These are phyloP conservation scores for Claviceps purpurea DNA, from an alignment of 2,329 filamentous ascomycete species.

Conservation along the genomic window DNA sequence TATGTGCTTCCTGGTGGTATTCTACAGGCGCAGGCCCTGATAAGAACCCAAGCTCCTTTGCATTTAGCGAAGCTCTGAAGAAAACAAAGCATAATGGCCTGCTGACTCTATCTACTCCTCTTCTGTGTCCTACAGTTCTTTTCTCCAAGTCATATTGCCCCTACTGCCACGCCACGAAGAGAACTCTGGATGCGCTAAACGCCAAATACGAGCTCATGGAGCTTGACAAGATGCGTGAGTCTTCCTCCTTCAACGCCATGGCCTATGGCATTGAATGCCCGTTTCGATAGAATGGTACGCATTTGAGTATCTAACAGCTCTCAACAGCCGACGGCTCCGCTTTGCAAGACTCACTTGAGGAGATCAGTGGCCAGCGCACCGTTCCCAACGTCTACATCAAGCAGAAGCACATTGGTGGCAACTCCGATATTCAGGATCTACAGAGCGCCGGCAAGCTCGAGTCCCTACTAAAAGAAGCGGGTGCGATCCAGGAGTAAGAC, in stretches of 20 bases:
- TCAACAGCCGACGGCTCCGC: slow-evolving; percentile 61
- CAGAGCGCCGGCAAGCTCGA: slow-evolving; percentile 30
- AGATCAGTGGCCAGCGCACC: slow-evolving; percentile 71
- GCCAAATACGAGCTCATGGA: slow-evolving; percentile 68
- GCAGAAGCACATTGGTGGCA: slow-evolving; percentile 87
- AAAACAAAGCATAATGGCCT: not conserved
- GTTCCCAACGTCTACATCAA: slow-evolving; percentile 94
- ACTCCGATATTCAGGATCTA: slow-evolving; percentile 66
- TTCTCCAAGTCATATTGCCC: slow-evolving; percentile 98
- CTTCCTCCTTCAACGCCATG: slow-evolving; percentile 22
- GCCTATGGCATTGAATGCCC: too few relatives aligned
- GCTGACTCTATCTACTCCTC: not conserved
- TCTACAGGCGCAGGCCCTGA: too few relatives aligned
- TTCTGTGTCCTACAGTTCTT: slow-evolving; percentile 44
- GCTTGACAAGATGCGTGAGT: slow-evolving; percentile 55
- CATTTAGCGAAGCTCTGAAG: too few relatives aligned
- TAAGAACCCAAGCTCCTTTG: too few relatives aligned
- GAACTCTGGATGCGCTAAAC: slow-evolving; percentile 52
- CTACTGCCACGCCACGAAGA: slow-evolving; percentile 74
- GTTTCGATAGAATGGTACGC: too few relatives aligned
- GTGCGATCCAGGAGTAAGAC: slow-evolving; percentile 29
- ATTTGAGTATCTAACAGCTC: not conserved
- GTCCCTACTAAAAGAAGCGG: slow-evolving; percentile 27
- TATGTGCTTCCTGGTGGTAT: slow-evolving; percentile 26
- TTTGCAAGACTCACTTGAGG: slow-evolving; percentile 69